Base-by-base conservation (phyloP, 257 asterid genomes). In the Orobanche coerulescens region DNA sequence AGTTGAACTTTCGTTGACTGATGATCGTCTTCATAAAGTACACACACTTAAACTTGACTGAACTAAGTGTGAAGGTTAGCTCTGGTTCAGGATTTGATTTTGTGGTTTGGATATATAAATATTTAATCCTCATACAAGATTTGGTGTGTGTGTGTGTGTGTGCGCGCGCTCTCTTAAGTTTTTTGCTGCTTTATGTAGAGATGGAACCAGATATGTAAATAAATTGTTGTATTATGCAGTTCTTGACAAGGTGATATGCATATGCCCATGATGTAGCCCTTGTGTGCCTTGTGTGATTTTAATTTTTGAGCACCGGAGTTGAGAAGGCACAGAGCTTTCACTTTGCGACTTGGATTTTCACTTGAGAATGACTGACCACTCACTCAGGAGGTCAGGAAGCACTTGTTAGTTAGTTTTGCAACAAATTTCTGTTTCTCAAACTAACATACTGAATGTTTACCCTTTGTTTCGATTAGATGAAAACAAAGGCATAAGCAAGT, bases 171-270 rank as follows among this genome's bases (percentile, higher is more conserved):
- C n/a, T n/a, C n/a, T n/a, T n/a, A n/a, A n/a, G 15, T 40, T 50
- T 10, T 50, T 50, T 50, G 57, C 57, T 50, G 28, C 57, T 51
- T 51, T n/a, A n/a, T n/a, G n/a, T n/a, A n/a, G n/a, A n/a, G 47
- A 40, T 40, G 47, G 19, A 20, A 20, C 1, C 57, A 50, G 14
- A 50, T 3, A 23, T 22, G 48, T 12, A 39, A 39, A 12, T 13
- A 39, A 39, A 13, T 13, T n/a, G 5, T 42, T 40, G 47, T 5
- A 40, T 40, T 22, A 1, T 43, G 22, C 14, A 43, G 22, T n/a
- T n/a, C n/a, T n/a, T n/a, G n/a, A n/a, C n/a, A n/a, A n/a, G n/a
- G n/a, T n/a, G n/a, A n/a, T n/a, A n/a, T n/a, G n/a, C n/a, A n/a
- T n/a, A n/a, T n/a, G n/a, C n/a, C n/a, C n/a, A n/a, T n/a, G n/a